These are phyloP conservation scores for Yamadazyma taylorii DNA, from an alignment of 1,139 yeast species.

Conservation along the genomic window DNA sequence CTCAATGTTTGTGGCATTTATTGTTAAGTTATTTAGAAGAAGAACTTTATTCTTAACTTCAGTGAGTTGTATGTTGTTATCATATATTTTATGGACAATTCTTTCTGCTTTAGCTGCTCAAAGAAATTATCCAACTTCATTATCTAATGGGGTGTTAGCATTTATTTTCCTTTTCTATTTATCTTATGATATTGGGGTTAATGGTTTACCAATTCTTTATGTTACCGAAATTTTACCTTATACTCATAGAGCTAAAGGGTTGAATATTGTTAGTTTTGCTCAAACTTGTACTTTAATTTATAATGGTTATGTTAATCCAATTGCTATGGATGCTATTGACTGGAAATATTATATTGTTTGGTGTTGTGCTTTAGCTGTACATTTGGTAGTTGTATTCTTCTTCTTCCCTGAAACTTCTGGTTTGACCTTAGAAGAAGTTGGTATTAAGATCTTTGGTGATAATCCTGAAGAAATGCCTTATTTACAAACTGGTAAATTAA, in stretches of 20 bases:
- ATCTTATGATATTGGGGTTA: slow-evolving; percentile 39
- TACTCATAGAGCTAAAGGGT: slow-evolving; percentile 46
- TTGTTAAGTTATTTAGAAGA: slow-evolving; percentile 36
- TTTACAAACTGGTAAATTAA: neutral
- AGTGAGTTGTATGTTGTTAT: slow-evolving; percentile 34
- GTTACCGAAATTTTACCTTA: slow-evolving; percentile 47
- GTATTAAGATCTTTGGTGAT: slow-evolving; percentile 45
- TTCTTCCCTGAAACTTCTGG: slow-evolving; percentile 53
- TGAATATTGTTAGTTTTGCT: slow-evolving; percentile 31
- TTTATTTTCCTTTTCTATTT: slow-evolving; percentile 44
- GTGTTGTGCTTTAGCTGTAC: slow-evolving; percentile 40
- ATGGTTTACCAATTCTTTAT: slow-evolving; percentile 41
- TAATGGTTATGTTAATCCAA: slow-evolving; percentile 53
- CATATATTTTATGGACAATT: slow-evolving; percentile 40
- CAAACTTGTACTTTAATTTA: slow-evolving; percentile 24
- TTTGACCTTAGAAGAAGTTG: slow-evolving; percentile 54
- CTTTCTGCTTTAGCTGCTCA: slow-evolving; percentile 37
- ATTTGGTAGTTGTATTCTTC: slow-evolving; percentile 38
- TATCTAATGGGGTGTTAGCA: slow-evolving; percentile 47
- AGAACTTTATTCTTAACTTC: slow-evolving; percentile 46
- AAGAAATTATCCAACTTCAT: slow-evolving; percentile 32
- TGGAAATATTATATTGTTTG: slow-evolving; percentile 64
- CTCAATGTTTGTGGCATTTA: slow-evolving; percentile 30
- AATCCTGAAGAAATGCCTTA: slow-evolving; percentile 18
- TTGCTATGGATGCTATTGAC: slow-evolving; percentile 57